Conservation (phyloP, 257 asterid species). For the Datura wrightii region DNA sequence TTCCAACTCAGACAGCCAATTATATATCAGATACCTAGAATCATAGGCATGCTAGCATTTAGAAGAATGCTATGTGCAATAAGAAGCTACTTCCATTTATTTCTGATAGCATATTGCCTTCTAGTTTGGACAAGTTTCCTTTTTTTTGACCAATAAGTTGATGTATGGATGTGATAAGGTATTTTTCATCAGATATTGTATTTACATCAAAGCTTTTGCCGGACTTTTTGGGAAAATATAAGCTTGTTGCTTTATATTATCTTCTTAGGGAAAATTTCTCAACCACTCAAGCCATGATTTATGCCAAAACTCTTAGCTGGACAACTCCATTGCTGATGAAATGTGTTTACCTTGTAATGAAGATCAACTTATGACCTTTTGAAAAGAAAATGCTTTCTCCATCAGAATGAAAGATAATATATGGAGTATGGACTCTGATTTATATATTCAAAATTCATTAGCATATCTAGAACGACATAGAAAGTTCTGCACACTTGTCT, state of each 20-base stretch:
- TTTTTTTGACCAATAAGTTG: neutral
- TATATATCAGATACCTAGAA: neutral
- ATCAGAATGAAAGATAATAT: too few relatives aligned
- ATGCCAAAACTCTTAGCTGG: neutral
- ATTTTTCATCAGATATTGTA: neutral
- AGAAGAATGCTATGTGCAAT: neutral
- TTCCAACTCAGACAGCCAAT: neutral
- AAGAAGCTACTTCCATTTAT: conserved; percentile 5
- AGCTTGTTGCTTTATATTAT: conserved; percentile 5
- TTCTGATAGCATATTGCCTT: conserved; percentile 9
- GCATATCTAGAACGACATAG: neutral
- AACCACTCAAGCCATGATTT: neutral
- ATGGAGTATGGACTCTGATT: neutral
- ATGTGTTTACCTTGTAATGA: neutral
- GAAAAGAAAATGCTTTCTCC: neutral
- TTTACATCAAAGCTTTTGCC: neutral
- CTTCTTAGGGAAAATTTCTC: neutral
- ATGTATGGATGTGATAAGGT: neutral
- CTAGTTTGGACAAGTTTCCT: neutral
- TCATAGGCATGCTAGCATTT: neutral
- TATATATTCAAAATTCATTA: neutral
- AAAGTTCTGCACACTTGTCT: neutral
- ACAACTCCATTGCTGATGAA: neutral
- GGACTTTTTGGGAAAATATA: neutral
- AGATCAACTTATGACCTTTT: neutral